phyloP scores from a whole-genome alignment of 202 grass and related monocot genomes.

The Cymbopogon flexuosus region DNA sequence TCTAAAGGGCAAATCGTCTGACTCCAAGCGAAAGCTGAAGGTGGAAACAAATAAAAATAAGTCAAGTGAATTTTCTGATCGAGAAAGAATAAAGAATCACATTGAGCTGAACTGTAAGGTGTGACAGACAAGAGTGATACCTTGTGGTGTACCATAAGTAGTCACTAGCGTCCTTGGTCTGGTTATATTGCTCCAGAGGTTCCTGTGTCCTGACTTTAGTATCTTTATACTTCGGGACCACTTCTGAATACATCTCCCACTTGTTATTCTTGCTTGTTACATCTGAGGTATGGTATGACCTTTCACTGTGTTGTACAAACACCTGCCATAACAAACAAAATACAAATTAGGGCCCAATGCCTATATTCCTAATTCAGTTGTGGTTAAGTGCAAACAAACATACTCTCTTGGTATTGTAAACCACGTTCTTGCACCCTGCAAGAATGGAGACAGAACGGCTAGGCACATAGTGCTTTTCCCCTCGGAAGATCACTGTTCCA shows the following conservation, averaged over 20 bases:
- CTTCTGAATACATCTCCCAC: slow-evolving; percentile 77
- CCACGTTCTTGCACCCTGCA: slow-evolving; percentile 69
- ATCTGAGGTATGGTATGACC: slow-evolving; percentile 47
- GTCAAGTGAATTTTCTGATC: background rate
- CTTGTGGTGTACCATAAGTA: slow-evolving; percentile 94
- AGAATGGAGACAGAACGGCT: slow-evolving; percentile 81
- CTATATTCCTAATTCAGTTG: slow-evolving; percentile 15
- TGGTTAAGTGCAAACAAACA: slow-evolving; percentile 4
- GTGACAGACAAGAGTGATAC: slow-evolving; percentile 33
- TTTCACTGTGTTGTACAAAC: slow-evolving; percentile 79
- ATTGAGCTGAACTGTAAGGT: background rate
- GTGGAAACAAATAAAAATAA: slow-evolving; percentile 21
- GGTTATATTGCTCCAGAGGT: slow-evolving; percentile 73
- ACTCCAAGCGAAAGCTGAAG: slow-evolving; percentile 64
- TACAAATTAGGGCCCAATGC: background rate
- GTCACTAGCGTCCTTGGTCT: slow-evolving; percentile 77
- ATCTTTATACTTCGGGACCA: slow-evolving; percentile 34
- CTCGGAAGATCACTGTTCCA: slow-evolving; percentile 62
- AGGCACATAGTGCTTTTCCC: slow-evolving; percentile 47
- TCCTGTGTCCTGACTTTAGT: slow-evolving; percentile 35
- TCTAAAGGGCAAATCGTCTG: slow-evolving; percentile 74
- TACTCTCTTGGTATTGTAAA: slow-evolving; percentile 84
- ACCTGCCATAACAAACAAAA: slow-evolving; percentile 47
- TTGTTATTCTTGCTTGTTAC: slow-evolving; percentile 42
- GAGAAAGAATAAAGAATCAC: slow-evolving; percentile 3